Base-by-base conservation (phyloP, 2,329 filamentous ascomycete genomes). In the Tympanopsis confertula region DNA sequence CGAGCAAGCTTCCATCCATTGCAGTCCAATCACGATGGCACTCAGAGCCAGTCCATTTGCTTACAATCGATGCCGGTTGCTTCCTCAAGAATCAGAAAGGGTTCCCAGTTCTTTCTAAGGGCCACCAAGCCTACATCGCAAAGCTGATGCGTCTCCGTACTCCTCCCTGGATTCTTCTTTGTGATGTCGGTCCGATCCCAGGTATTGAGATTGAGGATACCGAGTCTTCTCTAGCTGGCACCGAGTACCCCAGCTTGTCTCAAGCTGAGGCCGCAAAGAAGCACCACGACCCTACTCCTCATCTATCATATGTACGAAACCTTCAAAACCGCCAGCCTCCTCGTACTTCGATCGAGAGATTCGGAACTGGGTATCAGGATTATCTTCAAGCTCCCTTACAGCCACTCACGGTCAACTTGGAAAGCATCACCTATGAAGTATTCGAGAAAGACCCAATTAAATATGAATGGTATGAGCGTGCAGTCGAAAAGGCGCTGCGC, bases 371-470 rank as follows among this genome's bases (percentile, higher is more conserved):
- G 47, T 72, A 78, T 74, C 93, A 98, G 52, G 91, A 98, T 57
- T 98, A 91, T 69, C 69, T 98, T 10, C 91, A 98, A 57, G 88
- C 88, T 2, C 91, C 91, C 2, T 67, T 98, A 29, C 93, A 98
- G 56, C 91, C 91, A 0, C 69, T 98, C 13, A 89, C 89, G 0
- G 91, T 98, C 57, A 98, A 98, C 49, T 70, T 98, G 13, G 93
- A 98, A 56, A 94, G 87, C 35, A 84, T 94, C 30, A 98, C 91
- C 0, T 98, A 98, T 57, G 91, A 98, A 55, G 89, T 96, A 2
- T 98, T 98, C 51, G 91, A 98, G 57, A 93, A 93, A 47, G 93
- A 98, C 45, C 91, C 91, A 0, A 84, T 98, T 61, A 98, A 98
- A 60, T 98, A 98, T 55, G 79, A 87, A 45, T 93, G 89, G 69